Evolutionary conservation across 495 filamentous ascomycete genomes (phyloP), one percentile per base, ranked within the genome.

Genomic region (Penicillium longicatenatum): DNA sequence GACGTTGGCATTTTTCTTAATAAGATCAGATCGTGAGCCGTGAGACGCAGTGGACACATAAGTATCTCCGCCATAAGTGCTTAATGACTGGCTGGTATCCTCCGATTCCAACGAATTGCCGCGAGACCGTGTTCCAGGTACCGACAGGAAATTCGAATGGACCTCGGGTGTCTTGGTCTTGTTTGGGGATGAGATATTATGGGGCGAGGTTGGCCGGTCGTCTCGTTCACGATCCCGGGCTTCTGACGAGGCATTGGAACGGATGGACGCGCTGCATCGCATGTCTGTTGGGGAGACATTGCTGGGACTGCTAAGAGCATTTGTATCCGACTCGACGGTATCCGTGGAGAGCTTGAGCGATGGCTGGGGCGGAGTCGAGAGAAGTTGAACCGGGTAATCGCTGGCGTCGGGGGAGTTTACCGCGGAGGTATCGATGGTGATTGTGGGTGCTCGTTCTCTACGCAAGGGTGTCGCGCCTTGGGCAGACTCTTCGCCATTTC

Each of bases 191-290:
- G 90, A 93, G 50, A 96, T 73, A 74, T 97, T 95, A 71, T 96
- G 92, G 0, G 92, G 89, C 43, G 92, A 96, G 0, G 88, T 91
- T n/a, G 92, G 92, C 52, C 90, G 79, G 66, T 87, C 90, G 55
- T 69, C 88, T 64, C 76, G 82, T 57, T 68, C 88, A 64, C 77
- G 82, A 60, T 92, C 87, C 60, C 79, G 82, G 65, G 81, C 84
- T 57, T 96, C 91, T 45, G 90, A 91, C 4, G 89, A 91, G 51
- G 76, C 78, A 31, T 84, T 79, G 20, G 77, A 79, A 50, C 85
- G 82, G 37, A 86, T 73, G 35, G 73, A 76, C 6, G 65, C 77
- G 0, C 82, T 73, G 24, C 75, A 78, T 51, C 84, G 83, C 47
- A 82, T 66, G 50, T 93, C 88, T 8, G 82, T 78, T 44, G 84